These are phyloP conservation scores for Melampsora americana DNA, from an alignment of 1,284 basidiomycete species.

Conservation along the genomic window DNA sequence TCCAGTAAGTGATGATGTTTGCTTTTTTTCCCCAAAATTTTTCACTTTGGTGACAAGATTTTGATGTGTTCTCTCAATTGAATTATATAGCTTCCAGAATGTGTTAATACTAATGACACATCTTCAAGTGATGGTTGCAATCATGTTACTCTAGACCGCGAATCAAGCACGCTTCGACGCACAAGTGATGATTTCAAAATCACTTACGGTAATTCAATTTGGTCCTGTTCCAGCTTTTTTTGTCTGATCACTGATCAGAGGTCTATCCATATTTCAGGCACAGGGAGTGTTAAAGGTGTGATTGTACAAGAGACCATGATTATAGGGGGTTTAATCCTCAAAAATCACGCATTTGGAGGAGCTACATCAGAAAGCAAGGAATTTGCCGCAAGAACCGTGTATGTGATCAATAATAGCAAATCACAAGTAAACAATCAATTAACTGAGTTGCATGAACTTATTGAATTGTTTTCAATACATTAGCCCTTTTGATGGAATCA, in stretches of 20 bases:
- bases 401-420: conserved; percentile 10
- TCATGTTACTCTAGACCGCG: conserved; percentile 67
- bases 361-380: conserved; percentile 64
- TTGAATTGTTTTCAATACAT: conserved; percentile 47
- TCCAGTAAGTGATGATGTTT: conserved; percentile 52
- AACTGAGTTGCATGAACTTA: conserved; percentile 46
- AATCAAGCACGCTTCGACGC: conserved; percentile 67
- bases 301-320: conserved; percentile 67
- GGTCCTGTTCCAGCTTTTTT: background rate
- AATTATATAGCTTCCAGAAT: conserved; percentile 60
- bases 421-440: conserved; percentile 33
- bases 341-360: conserved; percentile 69
- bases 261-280: conserved; percentile 45
- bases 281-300: conserved; percentile 67
- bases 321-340: conserved; percentile 66
- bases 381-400: conserved; percentile 58
- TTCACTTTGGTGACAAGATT: background rate
- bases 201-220: conserved; percentile 20
- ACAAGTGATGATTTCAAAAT: conserved; percentile 5
- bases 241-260: background rate
- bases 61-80: background rate
- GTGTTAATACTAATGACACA: conserved; percentile 49
- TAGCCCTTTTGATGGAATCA: conserved; percentile 71
- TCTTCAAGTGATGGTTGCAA: conserved; percentile 57
- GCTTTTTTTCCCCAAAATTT: background rate